Percentiles rank a stretch among this genome's conserved stretches.
Conservation (phyloP, 805 yeast species). For the Teunomyces tritomae region DNA sequence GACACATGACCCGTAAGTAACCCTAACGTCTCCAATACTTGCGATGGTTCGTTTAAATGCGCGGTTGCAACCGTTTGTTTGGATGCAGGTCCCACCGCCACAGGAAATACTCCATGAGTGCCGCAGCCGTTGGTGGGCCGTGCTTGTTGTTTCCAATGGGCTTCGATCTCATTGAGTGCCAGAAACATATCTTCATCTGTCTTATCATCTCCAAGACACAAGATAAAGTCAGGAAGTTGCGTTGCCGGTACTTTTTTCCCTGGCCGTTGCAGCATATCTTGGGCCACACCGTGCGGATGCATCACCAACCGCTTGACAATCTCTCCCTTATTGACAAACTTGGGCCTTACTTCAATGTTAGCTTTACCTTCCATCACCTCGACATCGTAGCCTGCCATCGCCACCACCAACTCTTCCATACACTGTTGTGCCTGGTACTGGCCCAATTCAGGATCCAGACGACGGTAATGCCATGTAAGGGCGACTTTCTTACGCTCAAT, state of each 20-base stretch:
- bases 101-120: slow-evolving; percentile 70
- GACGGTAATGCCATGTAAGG: slow-evolving; percentile 95
- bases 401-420: slow-evolving; percentile 56
- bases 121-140: slow-evolving; percentile 46
- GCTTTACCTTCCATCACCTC: slow-evolving; percentile 98
- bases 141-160: slow-evolving; percentile 44
- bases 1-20: slow-evolving; percentile 76
- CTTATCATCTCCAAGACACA: slow-evolving; percentile 92
- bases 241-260: too few relatives aligned
- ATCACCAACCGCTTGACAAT: slow-evolving; percentile 79
- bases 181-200: slow-evolving; percentile 98
- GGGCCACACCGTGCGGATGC: slow-evolving; percentile 58
- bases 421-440: slow-evolving; percentile 78
- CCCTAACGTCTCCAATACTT: slow-evolving; percentile 82
- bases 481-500: slow-evolving; percentile 91
- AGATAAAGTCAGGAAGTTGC: slow-evolving; percentile 73
- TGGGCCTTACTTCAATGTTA: slow-evolving; percentile 95
- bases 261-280: slow-evolving; percentile 26
- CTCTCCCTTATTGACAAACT: slow-evolving; percentile 93
- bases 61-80: slow-evolving; percentile 83
- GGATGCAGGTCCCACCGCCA: slow-evolving; percentile 90
- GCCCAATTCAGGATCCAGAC: slow-evolving; percentile 93
- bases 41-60: slow-evolving; percentile 78
- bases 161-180: slow-evolving; percentile 64
- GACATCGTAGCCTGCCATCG: slow-evolving; percentile 71